These are phyloP conservation scores for Microsporum audouinii DNA, from an alignment of 2,329 filamentous ascomycete genomes.

Conservation along the genomic window DNA sequence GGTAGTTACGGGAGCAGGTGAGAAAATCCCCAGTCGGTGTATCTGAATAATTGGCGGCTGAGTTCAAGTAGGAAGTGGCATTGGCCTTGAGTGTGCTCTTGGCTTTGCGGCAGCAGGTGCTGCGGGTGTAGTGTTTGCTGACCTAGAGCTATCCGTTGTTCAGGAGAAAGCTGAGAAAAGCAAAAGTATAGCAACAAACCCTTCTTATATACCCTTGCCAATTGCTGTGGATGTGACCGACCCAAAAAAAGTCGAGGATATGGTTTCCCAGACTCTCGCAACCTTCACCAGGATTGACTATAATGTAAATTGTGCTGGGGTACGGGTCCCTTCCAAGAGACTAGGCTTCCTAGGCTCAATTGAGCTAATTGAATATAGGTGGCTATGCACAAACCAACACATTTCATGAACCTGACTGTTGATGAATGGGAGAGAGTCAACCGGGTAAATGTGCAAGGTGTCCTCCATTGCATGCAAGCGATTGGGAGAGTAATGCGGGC, in stretches of 20 bases:
- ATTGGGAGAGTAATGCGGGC: slow-evolving; percentile 11
- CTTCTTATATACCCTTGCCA: slow-evolving; percentile 16
- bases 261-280: slow-evolving; percentile 16
- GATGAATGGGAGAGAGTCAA: not conserved
- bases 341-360: no score
- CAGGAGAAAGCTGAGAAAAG: slow-evolving; percentile 17
- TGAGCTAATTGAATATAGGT: not conserved
- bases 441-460: not conserved
- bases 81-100: slow-evolving; percentile 2
- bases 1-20: not conserved
- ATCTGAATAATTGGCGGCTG: not conserved
- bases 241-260: slow-evolving; percentile 15
- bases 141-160: slow-evolving; percentile 16
- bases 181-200: slow-evolving; percentile 18
- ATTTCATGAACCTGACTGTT: not conserved
- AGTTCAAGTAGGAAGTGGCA: slow-evolving; percentile 17
- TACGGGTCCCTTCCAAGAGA: slow-evolving; percentile 1
- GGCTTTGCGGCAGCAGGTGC: slow-evolving; percentile 16
- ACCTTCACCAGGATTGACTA: slow-evolving; percentile 21
- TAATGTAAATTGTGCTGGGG: slow-evolving; percentile 18
- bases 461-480: not conserved
- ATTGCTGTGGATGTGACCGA: slow-evolving; percentile 20
- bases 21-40: not conserved
- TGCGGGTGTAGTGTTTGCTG: slow-evolving; percentile 18
- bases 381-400: not conserved